A percentile compares a stretch with the other conserved stretches of the same genome.
phyloP scores from a whole-genome alignment of 2,329 filamentous ascomycete genomes.

The Neoascochyta sp. region DNA sequence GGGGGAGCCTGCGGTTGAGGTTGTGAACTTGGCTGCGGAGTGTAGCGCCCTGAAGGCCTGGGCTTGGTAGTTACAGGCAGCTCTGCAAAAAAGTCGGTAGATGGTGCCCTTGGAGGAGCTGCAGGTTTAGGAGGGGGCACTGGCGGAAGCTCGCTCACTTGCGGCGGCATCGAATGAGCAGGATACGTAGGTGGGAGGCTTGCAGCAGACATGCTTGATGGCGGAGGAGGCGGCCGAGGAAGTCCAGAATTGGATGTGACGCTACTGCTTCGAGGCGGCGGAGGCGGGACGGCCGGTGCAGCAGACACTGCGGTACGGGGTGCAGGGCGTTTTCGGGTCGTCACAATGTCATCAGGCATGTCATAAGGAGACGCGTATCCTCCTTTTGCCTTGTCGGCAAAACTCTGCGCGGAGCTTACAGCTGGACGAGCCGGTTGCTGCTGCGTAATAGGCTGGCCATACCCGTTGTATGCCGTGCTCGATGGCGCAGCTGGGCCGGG shows the following conservation, averaged over 20 bases:
- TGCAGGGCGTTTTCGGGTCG: conserved; percentile 57
- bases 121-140: conserved; percentile 23
- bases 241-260: conserved; percentile 36
- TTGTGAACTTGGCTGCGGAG: conserved; percentile 32
- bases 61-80: conserved; percentile 45
- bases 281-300: conserved; percentile 47
- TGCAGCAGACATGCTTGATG: conserved; percentile 32
- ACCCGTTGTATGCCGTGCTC: conserved; percentile 26
- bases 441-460: conserved; percentile 26
- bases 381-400: conserved; percentile 83
- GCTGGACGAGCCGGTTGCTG: conserved; percentile 41
- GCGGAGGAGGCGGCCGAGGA: conserved; percentile 20
- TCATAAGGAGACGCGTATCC: conserved; percentile 95
- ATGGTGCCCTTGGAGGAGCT: conserved; percentile 24
- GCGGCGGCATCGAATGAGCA: conserved; percentile 35
- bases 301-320: conserved; percentile 27
- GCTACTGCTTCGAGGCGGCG: conserved; percentile 62
- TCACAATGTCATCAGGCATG: conserved; percentile 81
- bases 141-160: conserved; percentile 28
- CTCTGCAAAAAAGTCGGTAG: conserved; percentile 48
- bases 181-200: conserved; percentile 42
- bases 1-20: conserved; percentile 22
- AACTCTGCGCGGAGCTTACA: conserved; percentile 65
- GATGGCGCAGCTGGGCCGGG: conserved; percentile 25
- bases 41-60: conserved; percentile 38